Evolutionary conservation across 495 filamentous ascomycete species (phyloP).

Genomic region (Filosporella fistucella): DNA sequence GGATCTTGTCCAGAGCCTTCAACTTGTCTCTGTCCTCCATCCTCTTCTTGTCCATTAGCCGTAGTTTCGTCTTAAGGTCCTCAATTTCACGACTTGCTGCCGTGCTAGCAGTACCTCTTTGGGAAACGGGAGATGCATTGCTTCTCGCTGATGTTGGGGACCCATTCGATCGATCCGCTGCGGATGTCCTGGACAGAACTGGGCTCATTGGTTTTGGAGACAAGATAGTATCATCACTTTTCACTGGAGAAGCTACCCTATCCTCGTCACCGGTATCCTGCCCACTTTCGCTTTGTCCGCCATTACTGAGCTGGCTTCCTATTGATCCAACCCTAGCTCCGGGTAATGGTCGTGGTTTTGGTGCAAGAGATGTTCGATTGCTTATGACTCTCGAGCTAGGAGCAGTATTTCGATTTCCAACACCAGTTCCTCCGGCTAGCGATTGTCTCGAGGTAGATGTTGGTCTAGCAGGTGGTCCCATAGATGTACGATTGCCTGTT

Average conservation of each 20-base stretch:
- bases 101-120: conserved; percentile 27
- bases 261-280: conserved; percentile 24
- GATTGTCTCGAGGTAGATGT: conserved; percentile 20
- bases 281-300: conserved; percentile 30
- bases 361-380: conserved; percentile 29
- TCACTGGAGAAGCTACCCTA: conserved; percentile 22
- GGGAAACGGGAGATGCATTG: conserved; percentile 20
- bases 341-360: conserved; percentile 29
- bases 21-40: conserved; percentile 84
- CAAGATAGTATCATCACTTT: conserved; percentile 31
- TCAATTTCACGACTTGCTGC: conserved; percentile 63
- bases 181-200: conserved; percentile 35
- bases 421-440: conserved; percentile 17
- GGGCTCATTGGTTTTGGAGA: conserved; percentile 44
- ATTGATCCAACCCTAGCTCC: conserved; percentile 36
- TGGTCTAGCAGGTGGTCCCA: conserved; percentile 54
- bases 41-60: conserved; percentile 76
- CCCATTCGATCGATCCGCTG: conserved; percentile 36
- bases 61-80: conserved; percentile 73
- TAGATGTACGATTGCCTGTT: conserved; percentile 50
- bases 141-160: conserved; percentile 32
- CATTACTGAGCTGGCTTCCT: conserved; percentile 22
- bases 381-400: conserved; percentile 29
- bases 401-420: conserved; percentile 9
- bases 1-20: conserved; percentile 69